Evolutionary conservation across 2,329 filamentous ascomycete genomes (phyloP), one percentile per base, ranked within the genome.

Genomic region (Metarhizium robertsii): DNA sequence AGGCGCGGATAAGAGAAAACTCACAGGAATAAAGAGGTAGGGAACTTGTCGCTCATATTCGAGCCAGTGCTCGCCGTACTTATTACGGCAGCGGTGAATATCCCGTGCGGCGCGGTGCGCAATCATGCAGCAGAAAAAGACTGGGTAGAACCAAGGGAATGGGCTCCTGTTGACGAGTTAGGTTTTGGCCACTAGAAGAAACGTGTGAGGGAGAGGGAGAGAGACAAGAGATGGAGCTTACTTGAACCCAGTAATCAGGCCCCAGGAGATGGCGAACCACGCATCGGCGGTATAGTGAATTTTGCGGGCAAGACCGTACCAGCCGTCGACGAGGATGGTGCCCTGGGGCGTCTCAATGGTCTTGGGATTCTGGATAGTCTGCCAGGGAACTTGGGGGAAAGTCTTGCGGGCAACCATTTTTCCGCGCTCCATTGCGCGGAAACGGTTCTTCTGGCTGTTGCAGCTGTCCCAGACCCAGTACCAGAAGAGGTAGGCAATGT

Each of bases 401-500:
- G 90, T 86, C 64, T 86, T 88, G 64, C 91, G 87, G 68, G 83
- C 76, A 53, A 86, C 72, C 53, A 80, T 67, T 45, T 84, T 85
- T 58, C 90, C 90, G 58, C 86, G 83, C 73, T 95, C 89, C 72
- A 84, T 79, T 61, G 87, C 83, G 55, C 91, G 85, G 82, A 92
- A 96, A 60, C 88, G 85, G 75, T 95, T 96, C 82, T 96, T 96
- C 73, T 96, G 91, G 66, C 84, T 90, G 75, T 95, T 95, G 73
- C 84, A 86, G 47, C 90, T 94, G 67, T 95, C 91, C 90, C 91
- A 96, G 55, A 95, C 78, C 83, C 89, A 92, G 77, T 96, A 96
- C 61, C 87, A 84, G 67, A 88, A 86, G 50, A 95, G 74, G 68
- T 95, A 95, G n/a, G 78, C 77, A 48, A 77, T 67, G 66, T 82